A percentile compares a stretch with the other conserved stretches of the same genome.
phyloP scores from a whole-genome alignment of 331 rosid species.

The Acacia concinna region DNA sequence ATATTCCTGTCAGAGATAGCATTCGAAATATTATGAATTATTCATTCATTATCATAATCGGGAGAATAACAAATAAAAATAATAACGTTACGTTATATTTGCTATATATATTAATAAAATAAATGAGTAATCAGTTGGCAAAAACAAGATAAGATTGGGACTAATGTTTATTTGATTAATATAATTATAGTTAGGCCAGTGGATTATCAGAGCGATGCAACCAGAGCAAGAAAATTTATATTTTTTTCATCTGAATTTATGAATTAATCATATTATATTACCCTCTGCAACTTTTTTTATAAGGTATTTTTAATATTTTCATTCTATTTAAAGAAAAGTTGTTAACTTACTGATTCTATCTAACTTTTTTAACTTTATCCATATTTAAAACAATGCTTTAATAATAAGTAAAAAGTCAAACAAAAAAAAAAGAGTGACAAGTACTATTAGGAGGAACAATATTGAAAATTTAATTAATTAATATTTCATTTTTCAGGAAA shows the following conservation, averaged over 20 bases:
- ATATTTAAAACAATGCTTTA: no score
- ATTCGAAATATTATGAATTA: not conserved
- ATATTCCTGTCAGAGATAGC: not conserved
- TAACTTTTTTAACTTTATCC: not conserved
- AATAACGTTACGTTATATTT: not conserved
- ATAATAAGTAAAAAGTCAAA: no score
- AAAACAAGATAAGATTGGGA: conserved; percentile 12
- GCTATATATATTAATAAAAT: not conserved
- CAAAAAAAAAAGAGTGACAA: not conserved
- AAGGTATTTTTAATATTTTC: not conserved
- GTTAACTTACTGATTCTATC: not conserved
- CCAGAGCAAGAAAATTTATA: not conserved
- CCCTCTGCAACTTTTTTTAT: not conserved
- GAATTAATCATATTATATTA: not conserved
- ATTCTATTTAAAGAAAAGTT: no score
- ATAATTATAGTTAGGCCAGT: not conserved
- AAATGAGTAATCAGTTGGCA: not conserved
- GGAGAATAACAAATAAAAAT: not conserved
- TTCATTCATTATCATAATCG: not conserved
- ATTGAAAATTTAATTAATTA: not conserved
- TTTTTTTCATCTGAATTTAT: not conserved
- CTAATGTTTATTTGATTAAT: not conserved
- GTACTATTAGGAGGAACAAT: not conserved
- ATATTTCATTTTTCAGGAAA: not conserved
- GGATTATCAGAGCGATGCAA: not conserved